A percentile compares a stretch with the other conserved stretches of the same genome.
phyloP scores from a whole-genome alignment of 805 yeast species.

The Yamadazyma nakazawae region DNA sequence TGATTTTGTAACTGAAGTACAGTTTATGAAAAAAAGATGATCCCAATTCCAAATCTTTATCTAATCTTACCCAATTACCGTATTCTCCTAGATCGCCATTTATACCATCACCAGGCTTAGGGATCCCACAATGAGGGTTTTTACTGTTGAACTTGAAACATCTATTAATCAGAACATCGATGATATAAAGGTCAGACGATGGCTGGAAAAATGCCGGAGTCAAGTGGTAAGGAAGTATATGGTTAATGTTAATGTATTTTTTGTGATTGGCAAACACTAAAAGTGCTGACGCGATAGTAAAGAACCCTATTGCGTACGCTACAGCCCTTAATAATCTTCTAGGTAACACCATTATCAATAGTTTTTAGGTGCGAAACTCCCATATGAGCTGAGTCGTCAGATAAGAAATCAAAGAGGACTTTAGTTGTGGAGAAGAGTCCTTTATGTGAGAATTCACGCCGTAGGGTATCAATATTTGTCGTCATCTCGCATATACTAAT shows the following conservation, averaged over 20 bases:
- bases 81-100: conserved; percentile 21
- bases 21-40: conserved; percentile 41
- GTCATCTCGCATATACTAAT: no score
- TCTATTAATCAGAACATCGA: conserved; percentile 40
- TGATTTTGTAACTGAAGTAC: conserved; percentile 34
- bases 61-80: conserved; percentile 41
- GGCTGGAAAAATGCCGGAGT: conserved; percentile 43
- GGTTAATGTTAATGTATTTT: conserved; percentile 25
- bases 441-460: no score
- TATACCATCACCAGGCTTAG: conserved; percentile 20
- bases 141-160: conserved; percentile 23
- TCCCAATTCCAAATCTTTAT: conserved; percentile 48
- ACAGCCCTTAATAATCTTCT: conserved; percentile 29
- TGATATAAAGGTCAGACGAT: conserved; percentile 32
- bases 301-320: conserved; percentile 18
- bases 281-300: conserved; percentile 19
- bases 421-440: no score
- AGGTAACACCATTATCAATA: conserved; percentile 22
- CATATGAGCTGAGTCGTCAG: no score
- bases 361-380: not conserved
- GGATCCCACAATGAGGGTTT: conserved; percentile 25
- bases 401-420: no score
- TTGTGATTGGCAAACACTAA: conserved; percentile 39
- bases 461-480: no score
- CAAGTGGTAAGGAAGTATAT: conserved; percentile 25